Percentiles rank a stretch among this genome's conserved stretches.
phyloP scores from a whole-genome alignment of 2,329 filamentous ascomycete genomes.

The Botrytis paeoniae region DNA sequence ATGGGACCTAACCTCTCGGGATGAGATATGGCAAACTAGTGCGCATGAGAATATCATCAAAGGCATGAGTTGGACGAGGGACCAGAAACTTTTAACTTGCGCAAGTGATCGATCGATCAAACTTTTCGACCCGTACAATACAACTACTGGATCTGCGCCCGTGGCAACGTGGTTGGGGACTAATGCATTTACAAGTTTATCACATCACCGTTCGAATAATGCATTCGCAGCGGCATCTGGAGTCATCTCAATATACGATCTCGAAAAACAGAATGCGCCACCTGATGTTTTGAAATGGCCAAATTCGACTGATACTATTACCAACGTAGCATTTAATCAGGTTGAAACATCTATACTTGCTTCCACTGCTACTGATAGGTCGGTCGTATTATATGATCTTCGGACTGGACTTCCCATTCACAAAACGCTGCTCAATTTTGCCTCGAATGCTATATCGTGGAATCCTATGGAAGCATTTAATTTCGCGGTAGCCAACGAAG shows the following conservation, averaged over 20 bases:
- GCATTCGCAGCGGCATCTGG: slow-evolving; percentile 78
- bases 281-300: slow-evolving; percentile 85
- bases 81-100: slow-evolving; percentile 82
- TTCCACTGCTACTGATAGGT: slow-evolving; percentile 80
- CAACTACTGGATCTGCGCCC: slow-evolving; percentile 64
- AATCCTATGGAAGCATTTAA: slow-evolving; percentile 98
- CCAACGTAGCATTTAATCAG: slow-evolving; percentile 83
- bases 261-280: slow-evolving; percentile 74
- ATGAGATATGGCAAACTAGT: slow-evolving; percentile 72
- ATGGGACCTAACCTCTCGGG: slow-evolving; percentile 73
- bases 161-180: slow-evolving; percentile 80
- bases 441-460: slow-evolving; percentile 82
- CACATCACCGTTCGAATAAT: slow-evolving; percentile 75
- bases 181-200: slow-evolving; percentile 77
- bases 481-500: slow-evolving; percentile 88
- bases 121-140: slow-evolving; percentile 85
- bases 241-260: slow-evolving; percentile 83
- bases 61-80: slow-evolving; percentile 82
- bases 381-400: slow-evolving; percentile 86
- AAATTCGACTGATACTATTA: slow-evolving; percentile 86
- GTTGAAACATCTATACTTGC: slow-evolving; percentile 89
- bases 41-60: slow-evolving; percentile 95
- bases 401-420: slow-evolving; percentile 80
- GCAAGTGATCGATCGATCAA: slow-evolving; percentile 85
- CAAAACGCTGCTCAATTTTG: slow-evolving; percentile 77